These are phyloP conservation scores for Penicillium fimorum DNA, from an alignment of 495 filamentous ascomycete genomes.

Conservation along the genomic window DNA sequence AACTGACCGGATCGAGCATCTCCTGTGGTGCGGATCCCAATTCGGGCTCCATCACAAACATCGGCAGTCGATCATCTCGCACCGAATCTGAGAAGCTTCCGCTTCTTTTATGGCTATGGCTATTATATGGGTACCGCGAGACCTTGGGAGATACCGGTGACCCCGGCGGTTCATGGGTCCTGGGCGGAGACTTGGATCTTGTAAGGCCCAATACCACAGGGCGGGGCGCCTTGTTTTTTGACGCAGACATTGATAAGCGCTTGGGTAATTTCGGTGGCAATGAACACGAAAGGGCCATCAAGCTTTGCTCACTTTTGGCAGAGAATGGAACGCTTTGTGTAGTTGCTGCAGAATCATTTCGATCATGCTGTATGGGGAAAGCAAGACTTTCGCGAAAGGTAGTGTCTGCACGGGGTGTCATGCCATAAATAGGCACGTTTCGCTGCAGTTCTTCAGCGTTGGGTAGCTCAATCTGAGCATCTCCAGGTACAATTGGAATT, in stretches of 20 bases:
- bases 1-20: slow-evolving; percentile 70
- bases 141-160: slow-evolving; percentile 29
- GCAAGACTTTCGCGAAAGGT: slow-evolving; percentile 31
- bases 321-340: slow-evolving; percentile 46
- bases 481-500: slow-evolving; percentile 73
- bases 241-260: slow-evolving; percentile 39
- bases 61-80: slow-evolving; percentile 65
- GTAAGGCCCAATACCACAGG: slow-evolving; percentile 51
- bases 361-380: slow-evolving; percentile 35
- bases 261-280: slow-evolving; percentile 65
- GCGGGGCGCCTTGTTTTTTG: slow-evolving; percentile 56
- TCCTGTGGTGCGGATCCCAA: slow-evolving; percentile 37
- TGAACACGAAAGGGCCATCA: slow-evolving; percentile 77
- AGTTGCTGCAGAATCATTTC: slow-evolving; percentile 46
- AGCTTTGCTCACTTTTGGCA: slow-evolving; percentile 54
- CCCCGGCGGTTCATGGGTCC: slow-evolving; percentile 22
- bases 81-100: slow-evolving; percentile 86
- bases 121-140: slow-evolving; percentile 39
- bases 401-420: slow-evolving; percentile 17
- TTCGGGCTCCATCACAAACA: slow-evolving; percentile 32
- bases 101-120: slow-evolving; percentile 64
- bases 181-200: slow-evolving; percentile 19
- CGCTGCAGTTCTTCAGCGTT: slow-evolving; percentile 21
- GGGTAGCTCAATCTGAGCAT: slow-evolving; percentile 36
- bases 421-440: slow-evolving; percentile 3